These are phyloP conservation scores for Aspergillus sclerotialis DNA, from an alignment of 2,329 filamentous ascomycete species.

Conservation along the genomic window DNA sequence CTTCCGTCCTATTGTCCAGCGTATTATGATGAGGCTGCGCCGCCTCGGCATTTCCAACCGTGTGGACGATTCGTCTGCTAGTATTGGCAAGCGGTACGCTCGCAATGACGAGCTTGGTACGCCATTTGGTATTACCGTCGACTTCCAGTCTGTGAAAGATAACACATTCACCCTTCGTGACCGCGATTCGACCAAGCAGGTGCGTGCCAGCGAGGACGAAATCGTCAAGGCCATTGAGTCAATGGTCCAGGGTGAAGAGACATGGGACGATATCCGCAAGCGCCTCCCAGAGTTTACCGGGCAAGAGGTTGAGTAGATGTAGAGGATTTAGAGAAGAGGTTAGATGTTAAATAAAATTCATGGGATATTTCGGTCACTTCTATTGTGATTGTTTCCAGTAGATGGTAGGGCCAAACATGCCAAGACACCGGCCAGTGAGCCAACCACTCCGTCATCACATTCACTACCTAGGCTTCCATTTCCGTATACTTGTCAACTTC, in stretches of 20 bases:
- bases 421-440: slow-evolving; percentile 20
- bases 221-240: slow-evolving; percentile 68
- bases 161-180: slow-evolving; percentile 81
- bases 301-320: slow-evolving; percentile 52
- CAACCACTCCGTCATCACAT: slow-evolving; percentile 2
- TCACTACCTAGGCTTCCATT: no score
- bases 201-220: slow-evolving; percentile 72
- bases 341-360: slow-evolving; percentile 3
- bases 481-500: slow-evolving; percentile 1
- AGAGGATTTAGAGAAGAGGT: background rate
- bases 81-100: slow-evolving; percentile 89
- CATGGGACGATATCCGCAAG: slow-evolving; percentile 63
- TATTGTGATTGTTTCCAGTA: no score
- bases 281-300: slow-evolving; percentile 79
- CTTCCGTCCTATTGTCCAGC: slow-evolving; percentile 70
- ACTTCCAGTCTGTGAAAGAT: slow-evolving; percentile 92
- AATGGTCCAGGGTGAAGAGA: slow-evolving; percentile 56
- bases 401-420: slow-evolving; percentile 9
- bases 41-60: slow-evolving; percentile 71
- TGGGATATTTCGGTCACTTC: slow-evolving; percentile 13
- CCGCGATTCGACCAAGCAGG: slow-evolving; percentile 83
- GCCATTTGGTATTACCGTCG: slow-evolving; percentile 85
- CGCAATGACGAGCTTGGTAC: slow-evolving; percentile 95
- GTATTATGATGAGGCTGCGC: slow-evolving; percentile 69
- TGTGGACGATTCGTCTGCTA: slow-evolving; percentile 83